A percentile compares a stretch with the other conserved stretches of the same genome.
Conservation (phyloP, 1,139 yeast genomes). For the Hemisphaericaspora lyxosophila region DNA sequence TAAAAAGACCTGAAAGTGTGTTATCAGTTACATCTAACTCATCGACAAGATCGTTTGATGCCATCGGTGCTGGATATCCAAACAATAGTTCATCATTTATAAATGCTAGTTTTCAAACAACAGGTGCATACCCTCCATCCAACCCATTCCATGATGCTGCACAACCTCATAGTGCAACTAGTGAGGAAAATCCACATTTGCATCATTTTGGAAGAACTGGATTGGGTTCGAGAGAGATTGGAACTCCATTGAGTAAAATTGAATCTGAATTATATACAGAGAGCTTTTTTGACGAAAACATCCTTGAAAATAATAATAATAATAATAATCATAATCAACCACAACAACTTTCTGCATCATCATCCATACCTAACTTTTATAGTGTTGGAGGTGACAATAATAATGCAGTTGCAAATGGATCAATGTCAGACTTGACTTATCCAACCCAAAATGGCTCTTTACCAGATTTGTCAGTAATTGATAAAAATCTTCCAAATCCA, state of each 20-base stretch:
- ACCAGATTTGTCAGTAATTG: constrained; percentile 8
- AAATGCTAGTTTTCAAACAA: constrained; percentile 25
- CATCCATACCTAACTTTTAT: constrained; percentile 13
- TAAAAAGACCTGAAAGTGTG: constrained; percentile 45
- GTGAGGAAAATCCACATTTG: constrained; percentile 8
- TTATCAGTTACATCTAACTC: constrained; percentile 42
- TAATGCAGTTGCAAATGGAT: constrained; percentile 1
- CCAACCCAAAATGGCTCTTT: constrained; percentile 6
- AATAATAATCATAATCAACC: too few species aligned
- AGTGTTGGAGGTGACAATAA: constrained; percentile 5
- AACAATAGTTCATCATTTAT: constrained; percentile 12
- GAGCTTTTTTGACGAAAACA: constrained; percentile 12
- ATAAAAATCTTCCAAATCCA: constrained; percentile 7
- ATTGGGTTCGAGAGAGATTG: constrained; percentile 14
- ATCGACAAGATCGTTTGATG: constrained; percentile 25
- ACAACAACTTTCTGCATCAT: constrained; percentile 8
- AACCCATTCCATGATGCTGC: constrained; percentile 10
- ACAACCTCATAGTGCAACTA: constrained; percentile 4
- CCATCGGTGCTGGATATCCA: constrained; percentile 8
- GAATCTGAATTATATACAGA: constrained; percentile 17
- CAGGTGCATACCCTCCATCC: constrained; percentile 36
- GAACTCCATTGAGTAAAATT: constrained; percentile 16
- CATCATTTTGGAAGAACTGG: constrained; percentile 17
- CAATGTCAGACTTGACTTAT: constrained; percentile 5
- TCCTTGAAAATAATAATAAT: constrained; percentile 1